phyloP scores from a whole-genome alignment of 140 eudicot genomes.

The Cichorium intybus region DNA sequence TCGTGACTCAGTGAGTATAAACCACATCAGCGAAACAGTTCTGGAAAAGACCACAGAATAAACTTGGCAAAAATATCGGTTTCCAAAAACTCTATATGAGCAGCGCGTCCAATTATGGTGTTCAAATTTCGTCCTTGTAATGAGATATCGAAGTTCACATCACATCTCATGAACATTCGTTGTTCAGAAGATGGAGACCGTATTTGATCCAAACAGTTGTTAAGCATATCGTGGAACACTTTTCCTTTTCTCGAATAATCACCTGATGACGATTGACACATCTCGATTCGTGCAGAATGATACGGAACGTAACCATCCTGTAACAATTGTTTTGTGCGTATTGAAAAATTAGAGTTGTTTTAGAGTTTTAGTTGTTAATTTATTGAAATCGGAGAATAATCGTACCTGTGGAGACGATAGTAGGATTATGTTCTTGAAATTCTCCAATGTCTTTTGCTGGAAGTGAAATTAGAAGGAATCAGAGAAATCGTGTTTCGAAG shows the following conservation, averaged over 20 bases:
- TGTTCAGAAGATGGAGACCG: constrained; percentile 78
- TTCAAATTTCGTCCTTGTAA: constrained; percentile 83
- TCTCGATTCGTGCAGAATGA: constrained; percentile 93
- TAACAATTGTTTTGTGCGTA: too few relatives aligned
- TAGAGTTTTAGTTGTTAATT: neutral
- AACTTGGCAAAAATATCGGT: constrained; percentile 81
- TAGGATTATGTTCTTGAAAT: constrained; percentile 80
- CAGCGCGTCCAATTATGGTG: constrained; percentile 93
- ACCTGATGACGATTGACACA: constrained; percentile 82
- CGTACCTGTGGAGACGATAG: constrained; percentile 99
- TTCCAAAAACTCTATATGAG: constrained; percentile 95
- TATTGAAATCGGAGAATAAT: too few relatives aligned
- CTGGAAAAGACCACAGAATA: constrained; percentile 98
- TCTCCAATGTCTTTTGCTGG: constrained; percentile 92
- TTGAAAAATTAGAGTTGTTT: constrained; percentile 3
- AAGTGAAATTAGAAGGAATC: constrained; percentile 8
- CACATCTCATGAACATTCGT: constrained; percentile 86
- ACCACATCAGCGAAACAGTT: constrained; percentile 53
- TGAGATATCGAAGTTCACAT: constrained; percentile 81
- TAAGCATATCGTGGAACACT: constrained; percentile 80
- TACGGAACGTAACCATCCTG: constrained; percentile 99
- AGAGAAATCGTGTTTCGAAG: too few relatives aligned
- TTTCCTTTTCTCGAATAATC: constrained; percentile 82
- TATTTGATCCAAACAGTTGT: constrained; percentile 83
- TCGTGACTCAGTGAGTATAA: too few relatives aligned